These are phyloP conservation scores for Macrophomina phaseolina DNA, from an alignment of 2,329 filamentous ascomycete species.

Conservation along the genomic window DNA sequence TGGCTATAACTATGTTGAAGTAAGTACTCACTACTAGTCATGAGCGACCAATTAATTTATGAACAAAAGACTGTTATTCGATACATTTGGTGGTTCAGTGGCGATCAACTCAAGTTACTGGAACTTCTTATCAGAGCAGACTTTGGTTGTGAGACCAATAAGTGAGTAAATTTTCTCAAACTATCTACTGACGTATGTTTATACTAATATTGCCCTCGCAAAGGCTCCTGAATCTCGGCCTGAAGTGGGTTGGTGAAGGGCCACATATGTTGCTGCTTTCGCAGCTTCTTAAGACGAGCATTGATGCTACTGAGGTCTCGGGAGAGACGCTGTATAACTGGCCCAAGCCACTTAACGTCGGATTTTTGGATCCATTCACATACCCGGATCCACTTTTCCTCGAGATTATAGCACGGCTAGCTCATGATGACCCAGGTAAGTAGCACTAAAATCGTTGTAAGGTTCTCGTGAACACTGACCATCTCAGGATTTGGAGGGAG, in stretches of 20 bases:
- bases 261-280: neutral
- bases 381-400: neutral
- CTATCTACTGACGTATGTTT: too few species aligned
- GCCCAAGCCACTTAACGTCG: neutral
- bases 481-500: neutral
- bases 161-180: neutral
- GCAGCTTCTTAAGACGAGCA: neutral
- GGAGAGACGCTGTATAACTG: neutral
- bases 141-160: neutral
- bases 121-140: too few species aligned
- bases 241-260: neutral
- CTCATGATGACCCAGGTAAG: neutral
- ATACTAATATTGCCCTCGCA: neutral
- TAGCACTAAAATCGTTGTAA: neutral
- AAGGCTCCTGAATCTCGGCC: neutral
- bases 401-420: neutral
- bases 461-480: neutral
- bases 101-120: too few species aligned
- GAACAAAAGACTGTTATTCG: too few species aligned
- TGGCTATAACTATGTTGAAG: too few species aligned
- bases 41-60: too few species aligned
- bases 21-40: too few species aligned
- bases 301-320: neutral
- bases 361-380: neutral
- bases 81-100: too few species aligned